Evolutionary conservation across 2,329 filamentous ascomycete genomes (phyloP).

Genomic region (Parastagonospora nodorum): DNA sequence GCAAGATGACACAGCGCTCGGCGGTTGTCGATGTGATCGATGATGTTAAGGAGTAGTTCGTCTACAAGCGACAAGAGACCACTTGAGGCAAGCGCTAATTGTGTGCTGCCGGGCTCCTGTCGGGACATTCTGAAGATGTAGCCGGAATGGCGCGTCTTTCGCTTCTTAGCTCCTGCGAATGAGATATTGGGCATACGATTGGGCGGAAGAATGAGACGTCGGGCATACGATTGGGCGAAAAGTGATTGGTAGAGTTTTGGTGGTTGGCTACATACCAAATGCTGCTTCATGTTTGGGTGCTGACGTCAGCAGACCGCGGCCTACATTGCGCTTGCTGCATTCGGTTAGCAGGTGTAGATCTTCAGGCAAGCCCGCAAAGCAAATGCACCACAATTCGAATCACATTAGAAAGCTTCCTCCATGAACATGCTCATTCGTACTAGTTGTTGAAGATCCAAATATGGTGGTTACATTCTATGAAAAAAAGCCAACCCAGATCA

Average conservation of each 20-base stretch:
- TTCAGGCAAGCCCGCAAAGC: no score
- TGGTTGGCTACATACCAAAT: background rate
- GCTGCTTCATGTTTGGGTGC: background rate
- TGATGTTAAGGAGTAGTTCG: conserved; percentile 41
- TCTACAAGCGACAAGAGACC: conserved; percentile 38
- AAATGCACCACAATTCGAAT: no score
- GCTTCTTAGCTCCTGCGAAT: conserved; percentile 31
- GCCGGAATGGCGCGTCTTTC: conserved; percentile 34
- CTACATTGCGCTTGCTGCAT: background rate
- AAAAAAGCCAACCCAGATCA: background rate
- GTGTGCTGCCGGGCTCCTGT: conserved; percentile 17
- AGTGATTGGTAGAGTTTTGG: background rate
- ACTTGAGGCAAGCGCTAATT: conserved; percentile 17
- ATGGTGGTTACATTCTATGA: no score
- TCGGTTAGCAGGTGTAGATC: background rate
- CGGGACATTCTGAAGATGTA: conserved; percentile 26
- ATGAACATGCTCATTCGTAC: no score
- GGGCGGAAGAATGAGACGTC: no score
- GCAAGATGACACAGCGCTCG: conserved; percentile 34
- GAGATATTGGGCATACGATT: conserved; percentile 26
- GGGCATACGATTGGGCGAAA: background rate
- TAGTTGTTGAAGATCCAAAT: no score
- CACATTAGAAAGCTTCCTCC: no score
- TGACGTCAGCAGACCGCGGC: no score
- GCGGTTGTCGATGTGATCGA: conserved; percentile 35